Conservation (phyloP, 2,329 filamentous ascomycete species). For the Aspergillus pseudoglaucus region DNA sequence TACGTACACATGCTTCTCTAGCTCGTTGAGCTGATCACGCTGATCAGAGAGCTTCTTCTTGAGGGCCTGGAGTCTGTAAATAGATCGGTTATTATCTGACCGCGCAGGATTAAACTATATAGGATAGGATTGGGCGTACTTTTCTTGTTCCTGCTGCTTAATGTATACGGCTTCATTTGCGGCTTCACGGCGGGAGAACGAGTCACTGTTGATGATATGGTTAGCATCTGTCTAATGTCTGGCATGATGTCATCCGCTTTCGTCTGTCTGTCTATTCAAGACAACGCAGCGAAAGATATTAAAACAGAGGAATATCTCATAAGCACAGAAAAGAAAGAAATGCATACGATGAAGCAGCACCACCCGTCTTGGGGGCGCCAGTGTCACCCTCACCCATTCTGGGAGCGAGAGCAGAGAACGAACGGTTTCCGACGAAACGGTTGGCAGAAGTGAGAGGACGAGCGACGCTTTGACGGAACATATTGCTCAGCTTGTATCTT, state of each 20-base stretch:
- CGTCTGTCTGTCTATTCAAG: neutral
- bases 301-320: neutral
- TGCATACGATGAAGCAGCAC: conserved; percentile 32
- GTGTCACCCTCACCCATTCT: conserved; percentile 66
- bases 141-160: conserved; percentile 79
- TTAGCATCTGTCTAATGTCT: conserved; percentile 8
- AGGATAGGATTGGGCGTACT: conserved; percentile 44
- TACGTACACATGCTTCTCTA: conserved; percentile 83
- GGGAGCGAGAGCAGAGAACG: conserved; percentile 59
- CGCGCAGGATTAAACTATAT: neutral
- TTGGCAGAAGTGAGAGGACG: conserved; percentile 52
- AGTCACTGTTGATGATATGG: conserved; percentile 55
- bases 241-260: conserved; percentile 13
- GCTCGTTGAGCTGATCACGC: conserved; percentile 73
- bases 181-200: conserved; percentile 86
- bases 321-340: neutral
- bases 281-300: neutral
- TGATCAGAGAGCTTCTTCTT: conserved; percentile 65
- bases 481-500: conserved; percentile 32
- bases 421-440: conserved; percentile 44
- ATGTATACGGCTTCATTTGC: conserved; percentile 82
- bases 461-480: conserved; percentile 62
- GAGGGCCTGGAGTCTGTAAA: conserved; percentile 58
- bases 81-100: neutral
- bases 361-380: conserved; percentile 42